A percentile compares a stretch with the other conserved stretches of the same genome.
Evolutionary conservation across 1,284 basidiomycete genomes (phyloP).

Genomic region (Termitomyces sp.): DNA sequence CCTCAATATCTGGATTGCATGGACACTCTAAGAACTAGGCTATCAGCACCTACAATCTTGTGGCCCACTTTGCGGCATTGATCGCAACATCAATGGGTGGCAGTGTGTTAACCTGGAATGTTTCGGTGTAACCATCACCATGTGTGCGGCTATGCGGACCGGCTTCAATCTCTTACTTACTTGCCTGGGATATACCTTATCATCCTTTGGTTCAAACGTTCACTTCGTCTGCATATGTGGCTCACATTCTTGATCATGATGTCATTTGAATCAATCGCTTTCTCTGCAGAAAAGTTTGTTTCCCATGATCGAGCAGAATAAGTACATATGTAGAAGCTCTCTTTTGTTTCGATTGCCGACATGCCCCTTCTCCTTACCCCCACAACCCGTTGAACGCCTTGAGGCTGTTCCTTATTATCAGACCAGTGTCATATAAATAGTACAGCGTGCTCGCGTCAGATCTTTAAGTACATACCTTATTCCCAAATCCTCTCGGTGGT

Average conservation of each 20-base stretch:
- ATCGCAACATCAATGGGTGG: neutral
- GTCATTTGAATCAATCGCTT: too few relatives aligned
- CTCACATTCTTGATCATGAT: neutral
- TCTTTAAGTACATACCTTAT: neutral
- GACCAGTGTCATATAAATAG: neutral
- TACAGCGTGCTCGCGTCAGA: neutral
- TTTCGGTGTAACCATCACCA: neutral
- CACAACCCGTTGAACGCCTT: neutral
- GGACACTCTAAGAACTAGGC: neutral
- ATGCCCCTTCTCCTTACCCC: neutral
- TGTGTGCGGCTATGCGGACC: neutral
- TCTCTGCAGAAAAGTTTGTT: neutral
- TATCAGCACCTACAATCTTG: neutral
- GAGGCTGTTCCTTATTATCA: neutral
- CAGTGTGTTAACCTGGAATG: too few relatives aligned
- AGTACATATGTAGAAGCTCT: too few relatives aligned
- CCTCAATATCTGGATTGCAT: neutral
- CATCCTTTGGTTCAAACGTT: neutral
- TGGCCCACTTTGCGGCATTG: neutral
- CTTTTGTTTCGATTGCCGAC: neutral
- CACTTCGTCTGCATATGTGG: too few relatives aligned
- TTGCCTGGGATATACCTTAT: too few relatives aligned
- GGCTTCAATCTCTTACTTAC: neutral
- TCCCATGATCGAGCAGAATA: neutral
- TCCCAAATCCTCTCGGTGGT: neutral